Percentiles rank a stretch among this genome's conserved stretches.
Conservation (phyloP, 768 basidiomycete genomes). For the Suillus plorans region DNA sequence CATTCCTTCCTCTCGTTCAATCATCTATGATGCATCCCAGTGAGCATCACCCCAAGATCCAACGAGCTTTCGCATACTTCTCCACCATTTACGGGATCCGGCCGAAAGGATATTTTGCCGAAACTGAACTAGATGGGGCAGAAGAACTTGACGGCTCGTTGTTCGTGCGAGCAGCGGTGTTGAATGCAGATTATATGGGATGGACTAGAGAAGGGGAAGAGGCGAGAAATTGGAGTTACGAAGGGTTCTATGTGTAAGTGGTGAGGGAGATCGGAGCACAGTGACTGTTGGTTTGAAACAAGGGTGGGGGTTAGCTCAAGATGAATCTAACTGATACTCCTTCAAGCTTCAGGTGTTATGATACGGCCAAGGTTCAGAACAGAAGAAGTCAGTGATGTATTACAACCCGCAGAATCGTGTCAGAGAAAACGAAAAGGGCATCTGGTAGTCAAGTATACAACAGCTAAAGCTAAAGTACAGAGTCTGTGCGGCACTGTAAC, state of each 20-base stretch:
- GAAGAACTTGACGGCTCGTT: slow-evolving; percentile 37
- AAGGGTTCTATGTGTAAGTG: slow-evolving; percentile 24
- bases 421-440: neutral
- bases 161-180: slow-evolving; percentile 31
- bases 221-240: slow-evolving; percentile 22
- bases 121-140: slow-evolving; percentile 30
- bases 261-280: neutral
- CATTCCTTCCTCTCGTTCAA: slow-evolving; percentile 42
- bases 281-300: neutral
- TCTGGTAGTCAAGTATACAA: neutral
- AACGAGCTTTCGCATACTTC: slow-evolving; percentile 36
- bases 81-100: slow-evolving; percentile 29
- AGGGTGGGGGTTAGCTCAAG: neutral
- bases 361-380: neutral
- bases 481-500: neutral
- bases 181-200: slow-evolving; percentile 28
- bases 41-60: slow-evolving; percentile 35
- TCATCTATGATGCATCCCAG: slow-evolving; percentile 34
- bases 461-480: neutral
- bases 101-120: slow-evolving; percentile 25
- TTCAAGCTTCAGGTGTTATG: neutral
- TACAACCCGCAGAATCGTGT: neutral
- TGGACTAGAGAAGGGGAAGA: slow-evolving; percentile 24
- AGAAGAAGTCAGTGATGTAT: neutral
- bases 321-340: neutral